Percentiles rank a stretch among this genome's conserved stretches.
Evolutionary conservation across 176 grass and related monocot genomes (phyloP).

Genomic region (Oryza longistaminata): DNA sequence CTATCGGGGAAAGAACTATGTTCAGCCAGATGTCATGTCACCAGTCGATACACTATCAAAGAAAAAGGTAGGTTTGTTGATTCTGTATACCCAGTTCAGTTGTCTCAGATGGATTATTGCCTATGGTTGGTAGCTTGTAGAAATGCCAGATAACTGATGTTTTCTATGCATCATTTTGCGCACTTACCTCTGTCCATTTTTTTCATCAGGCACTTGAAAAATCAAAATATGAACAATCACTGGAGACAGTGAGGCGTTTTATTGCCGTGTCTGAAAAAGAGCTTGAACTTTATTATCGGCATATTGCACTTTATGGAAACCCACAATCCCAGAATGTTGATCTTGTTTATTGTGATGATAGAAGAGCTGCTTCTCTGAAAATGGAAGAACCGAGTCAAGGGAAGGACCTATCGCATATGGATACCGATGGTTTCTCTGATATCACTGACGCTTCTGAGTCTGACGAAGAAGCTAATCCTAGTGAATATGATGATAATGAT

Average conservation of each 20-base stretch:
- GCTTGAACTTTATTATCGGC: slow-evolving; percentile 77
- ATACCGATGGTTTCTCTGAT: slow-evolving; percentile 36
- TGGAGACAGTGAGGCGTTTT: slow-evolving; percentile 75
- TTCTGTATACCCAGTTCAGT: neutral
- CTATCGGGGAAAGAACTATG: slow-evolving; percentile 88
- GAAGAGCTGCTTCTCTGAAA: slow-evolving; percentile 28
- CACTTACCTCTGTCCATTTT: slow-evolving; percentile 17
- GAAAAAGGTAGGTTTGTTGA: slow-evolving; percentile 64
- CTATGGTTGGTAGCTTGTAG: neutral
- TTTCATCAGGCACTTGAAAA: slow-evolving; percentile 90
- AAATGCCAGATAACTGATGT: too few species aligned
- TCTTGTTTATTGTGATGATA: slow-evolving; percentile 47
- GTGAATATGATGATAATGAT: slow-evolving; percentile 42
- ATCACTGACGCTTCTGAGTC: slow-evolving; percentile 9
- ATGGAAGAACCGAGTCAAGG: slow-evolving; percentile 2
- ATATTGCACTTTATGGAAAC: slow-evolving; percentile 81
- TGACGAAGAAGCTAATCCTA: slow-evolving; percentile 34
- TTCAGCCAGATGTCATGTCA: slow-evolving; percentile 92
- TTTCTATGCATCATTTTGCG: neutral
- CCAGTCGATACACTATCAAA: slow-evolving; percentile 88
- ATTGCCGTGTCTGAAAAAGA: slow-evolving; percentile 85
- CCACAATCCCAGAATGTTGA: slow-evolving; percentile 55
- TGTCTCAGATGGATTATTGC: neutral
- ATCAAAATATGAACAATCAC: slow-evolving; percentile 91
- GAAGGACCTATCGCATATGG: slow-evolving; percentile 10